Base-by-base conservation (phyloP, 805 yeast species). In the Zygotorulaspora sp. region DNA sequence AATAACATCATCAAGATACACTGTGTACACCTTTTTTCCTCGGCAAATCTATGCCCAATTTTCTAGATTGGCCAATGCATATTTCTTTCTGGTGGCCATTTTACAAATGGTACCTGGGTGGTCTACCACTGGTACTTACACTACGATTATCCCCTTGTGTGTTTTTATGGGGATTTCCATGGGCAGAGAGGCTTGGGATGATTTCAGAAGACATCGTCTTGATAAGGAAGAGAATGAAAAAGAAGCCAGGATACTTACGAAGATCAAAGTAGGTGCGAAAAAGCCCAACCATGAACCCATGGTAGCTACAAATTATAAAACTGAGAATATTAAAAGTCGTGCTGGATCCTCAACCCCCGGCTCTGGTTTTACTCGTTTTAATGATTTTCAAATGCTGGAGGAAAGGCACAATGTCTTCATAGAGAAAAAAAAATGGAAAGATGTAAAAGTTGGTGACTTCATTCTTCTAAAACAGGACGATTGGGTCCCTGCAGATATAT, bases 71-170 rank as follows among this genome's bases (percentile, higher is more conserved):
- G 98, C 98, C 19, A 92, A 92, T 57, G 70, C 89, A 44, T 90
- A 92, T 61, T 92, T 92, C 63, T 65, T 92, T 74, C 70, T 79
- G 2, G 92, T 92, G 12, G 89, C 97, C 2, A 83, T 92, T 44
- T 68, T 92, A 68, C 98, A 92, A 58, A 80, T 90, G 89, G 81
- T 92, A 32, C 97, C 98, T 0, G 77, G 88, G 2, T 92, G 96
- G 97, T 86, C 96, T 1, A 87, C 98, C 5, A 92, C 98, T 0
- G 98, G 97, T 43, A 83, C 88, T 9, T 87, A 78, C 57, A 92
- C 97, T 3, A 92, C 98, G 2, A 90, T 92, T 50, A 72, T 89
- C 27, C 97, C 98, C 2, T 68, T 92, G 40, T 66, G 80, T 61
- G 74, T 92, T 5, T 92, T 92, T 60, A 85, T 92, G 65, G 70